Percentiles rank a stretch among this genome's conserved stretches.
These are phyloP conservation scores for Trametes pubescens DNA, from an alignment of 1,284 basidiomycete species.

Conservation along the genomic window DNA sequence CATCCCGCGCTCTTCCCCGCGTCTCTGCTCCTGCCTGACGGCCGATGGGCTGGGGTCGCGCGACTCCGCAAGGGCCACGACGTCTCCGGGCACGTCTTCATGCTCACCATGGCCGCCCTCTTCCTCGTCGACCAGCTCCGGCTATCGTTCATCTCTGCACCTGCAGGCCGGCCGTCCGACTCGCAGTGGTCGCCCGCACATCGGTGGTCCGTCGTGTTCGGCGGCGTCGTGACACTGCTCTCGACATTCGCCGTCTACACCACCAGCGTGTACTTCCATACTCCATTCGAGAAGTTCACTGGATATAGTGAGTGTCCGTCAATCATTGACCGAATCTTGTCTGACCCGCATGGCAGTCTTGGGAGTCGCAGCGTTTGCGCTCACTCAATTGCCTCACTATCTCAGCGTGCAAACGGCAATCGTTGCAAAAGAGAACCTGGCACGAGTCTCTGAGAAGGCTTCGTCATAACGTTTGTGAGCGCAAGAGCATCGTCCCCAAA, in stretches of 20 bases:
- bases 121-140: conserved; percentile 83
- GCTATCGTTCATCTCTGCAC: conserved; percentile 49
- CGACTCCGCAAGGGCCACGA: conserved; percentile 86
- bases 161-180: conserved; percentile 6
- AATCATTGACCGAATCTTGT: not conserved
- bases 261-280: conserved; percentile 93
- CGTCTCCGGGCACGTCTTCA: conserved; percentile 93
- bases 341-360: conserved; percentile 12
- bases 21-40: conserved; percentile 47
- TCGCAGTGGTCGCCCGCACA: conserved; percentile 53
- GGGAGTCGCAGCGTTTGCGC: conserved; percentile 19
- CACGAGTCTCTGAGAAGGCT: not conserved
- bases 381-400: conserved; percentile 24
- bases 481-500: too few species aligned
- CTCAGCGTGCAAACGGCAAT: not conserved
- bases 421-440: not conserved
- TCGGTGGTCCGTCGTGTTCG: conserved; percentile 53
- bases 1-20: conserved; percentile 73
- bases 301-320: conserved; percentile 72
- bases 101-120: conserved; percentile 85
- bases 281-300: conserved; percentile 85
- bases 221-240: conserved; percentile 62
- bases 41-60: conserved; percentile 58
- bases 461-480: not conserved
- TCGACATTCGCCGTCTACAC: conserved; percentile 83